Evolutionary conservation across 2,329 filamentous ascomycete species (phyloP).

Genomic region (Hypoxylon sp.): DNA sequence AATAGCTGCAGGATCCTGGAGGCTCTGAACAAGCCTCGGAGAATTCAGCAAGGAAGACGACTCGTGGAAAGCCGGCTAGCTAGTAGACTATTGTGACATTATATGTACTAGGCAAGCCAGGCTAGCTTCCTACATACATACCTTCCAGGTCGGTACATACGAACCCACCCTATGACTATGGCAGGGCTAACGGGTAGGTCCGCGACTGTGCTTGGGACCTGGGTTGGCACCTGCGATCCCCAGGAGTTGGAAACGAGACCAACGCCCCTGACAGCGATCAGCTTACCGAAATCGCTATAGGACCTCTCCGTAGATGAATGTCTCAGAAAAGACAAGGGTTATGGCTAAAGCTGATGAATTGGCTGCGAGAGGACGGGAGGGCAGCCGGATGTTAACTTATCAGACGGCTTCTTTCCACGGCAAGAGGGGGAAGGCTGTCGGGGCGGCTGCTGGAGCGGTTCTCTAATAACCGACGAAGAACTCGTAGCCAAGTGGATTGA

Average conservation of each 20-base stretch:
- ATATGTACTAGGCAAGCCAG: too few species aligned
- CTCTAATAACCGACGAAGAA: slow-evolving; percentile 13
- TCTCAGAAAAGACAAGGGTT: slow-evolving; percentile 25
- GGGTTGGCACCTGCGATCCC: too few species aligned
- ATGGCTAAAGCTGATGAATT: slow-evolving; percentile 3
- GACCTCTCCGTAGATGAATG: slow-evolving; percentile 14
- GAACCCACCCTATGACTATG: neutral
- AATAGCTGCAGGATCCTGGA: neutral
- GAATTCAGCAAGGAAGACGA: slow-evolving; percentile 11
- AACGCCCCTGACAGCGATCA: slow-evolving; percentile 3
- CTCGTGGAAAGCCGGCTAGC: neutral
- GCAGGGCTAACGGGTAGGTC: slow-evolving; percentile 1
- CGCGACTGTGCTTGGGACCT: too few species aligned
- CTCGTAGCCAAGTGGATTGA: slow-evolving; percentile 16
- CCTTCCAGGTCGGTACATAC: too few species aligned
- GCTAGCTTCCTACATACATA: too few species aligned
- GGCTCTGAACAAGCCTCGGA: slow-evolving; percentile 6
- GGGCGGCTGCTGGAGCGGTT: neutral
- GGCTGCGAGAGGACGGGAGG: slow-evolving; percentile 6
- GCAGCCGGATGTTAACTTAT: neutral
- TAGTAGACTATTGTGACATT: slow-evolving; percentile 14
- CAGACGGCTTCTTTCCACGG: neutral
- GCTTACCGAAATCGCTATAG: slow-evolving; percentile 11
- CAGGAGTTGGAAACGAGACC: slow-evolving; percentile 16
- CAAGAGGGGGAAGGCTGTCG: neutral